Evolutionary conservation across 2,329 filamentous ascomycete genomes (phyloP).

Genomic region (Monosporascus sp.): DNA sequence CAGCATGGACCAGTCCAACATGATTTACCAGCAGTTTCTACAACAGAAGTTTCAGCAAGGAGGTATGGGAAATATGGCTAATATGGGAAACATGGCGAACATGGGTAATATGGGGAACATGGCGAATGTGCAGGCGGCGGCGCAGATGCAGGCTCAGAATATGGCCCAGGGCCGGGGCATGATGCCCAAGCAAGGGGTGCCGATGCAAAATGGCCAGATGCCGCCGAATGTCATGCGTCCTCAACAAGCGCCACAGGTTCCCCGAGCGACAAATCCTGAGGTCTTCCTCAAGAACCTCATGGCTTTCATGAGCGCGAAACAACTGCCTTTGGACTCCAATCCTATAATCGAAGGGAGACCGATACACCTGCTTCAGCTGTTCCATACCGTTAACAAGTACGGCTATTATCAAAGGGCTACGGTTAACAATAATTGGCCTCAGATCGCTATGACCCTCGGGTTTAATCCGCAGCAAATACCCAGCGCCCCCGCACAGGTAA

Average conservation of each 20-base stretch:
- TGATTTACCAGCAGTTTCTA: constrained; percentile 75
- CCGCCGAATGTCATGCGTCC: constrained; percentile 43
- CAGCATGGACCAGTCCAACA: constrained; percentile 65
- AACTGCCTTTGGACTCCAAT: constrained; percentile 67
- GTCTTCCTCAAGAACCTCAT: constrained; percentile 71
- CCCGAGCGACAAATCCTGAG: constrained; percentile 49
- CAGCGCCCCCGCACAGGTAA: constrained; percentile 63
- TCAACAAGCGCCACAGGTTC: constrained; percentile 35
- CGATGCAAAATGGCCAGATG: constrained; percentile 52
- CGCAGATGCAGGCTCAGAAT: constrained; percentile 45
- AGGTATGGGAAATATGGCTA: constrained; percentile 18
- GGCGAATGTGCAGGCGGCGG: constrained; percentile 39
- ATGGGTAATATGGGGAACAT: not conserved
- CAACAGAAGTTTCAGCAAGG: constrained; percentile 68
- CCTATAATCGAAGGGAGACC: constrained; percentile 69
- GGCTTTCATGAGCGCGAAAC: constrained; percentile 70
- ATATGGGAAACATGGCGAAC: not conserved
- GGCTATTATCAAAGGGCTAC: constrained; percentile 74
- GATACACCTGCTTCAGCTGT: constrained; percentile 71
- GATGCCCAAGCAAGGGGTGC: constrained; percentile 48
- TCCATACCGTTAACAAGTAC: constrained; percentile 68
- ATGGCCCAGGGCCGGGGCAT: constrained; percentile 39
- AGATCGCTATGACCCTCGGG: constrained; percentile 60
- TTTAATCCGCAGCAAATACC: constrained; percentile 59
- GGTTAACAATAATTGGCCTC: constrained; percentile 65